Evolutionary conservation across 352 stramenopile genomes (phyloP).

Genomic region (Phytophthora lateralis): DNA sequence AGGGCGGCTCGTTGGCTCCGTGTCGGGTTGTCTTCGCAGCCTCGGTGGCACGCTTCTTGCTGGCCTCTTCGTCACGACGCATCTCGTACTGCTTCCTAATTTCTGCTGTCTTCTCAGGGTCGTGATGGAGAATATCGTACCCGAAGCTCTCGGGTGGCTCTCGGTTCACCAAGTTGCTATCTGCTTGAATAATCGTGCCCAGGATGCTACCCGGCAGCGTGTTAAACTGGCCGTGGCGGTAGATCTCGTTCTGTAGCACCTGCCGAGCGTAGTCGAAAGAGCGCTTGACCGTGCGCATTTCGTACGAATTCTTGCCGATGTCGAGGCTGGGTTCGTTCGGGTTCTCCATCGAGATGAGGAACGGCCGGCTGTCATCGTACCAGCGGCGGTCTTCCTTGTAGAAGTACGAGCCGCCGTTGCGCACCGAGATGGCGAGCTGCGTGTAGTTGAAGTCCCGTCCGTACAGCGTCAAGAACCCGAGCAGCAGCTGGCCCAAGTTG

Average conservation of each 20-base stretch:
- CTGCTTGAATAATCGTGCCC: constrained; percentile 72
- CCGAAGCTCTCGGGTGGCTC: constrained; percentile 60
- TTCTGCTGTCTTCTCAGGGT: constrained; percentile 69
- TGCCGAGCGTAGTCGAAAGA: constrained; percentile 90
- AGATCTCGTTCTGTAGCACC: constrained; percentile 76
- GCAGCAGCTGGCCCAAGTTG: constrained; percentile 92
- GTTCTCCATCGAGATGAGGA: constrained; percentile 94
- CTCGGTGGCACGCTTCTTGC: constrained; percentile 51
- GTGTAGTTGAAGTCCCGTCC: constrained; percentile 94
- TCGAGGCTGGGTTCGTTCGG: constrained; percentile 92
- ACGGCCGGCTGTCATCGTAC: constrained; percentile 76
- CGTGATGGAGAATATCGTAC: constrained; percentile 74
- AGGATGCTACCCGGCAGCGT: constrained; percentile 70
- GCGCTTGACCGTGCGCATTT: constrained; percentile 90
- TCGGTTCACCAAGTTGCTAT: constrained; percentile 69
- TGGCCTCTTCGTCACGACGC: constrained; percentile 57
- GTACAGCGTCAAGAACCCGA: constrained; percentile 97
- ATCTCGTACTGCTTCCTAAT: constrained; percentile 69
- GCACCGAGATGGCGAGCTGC: constrained; percentile 92
- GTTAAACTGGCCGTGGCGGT: constrained; percentile 69
- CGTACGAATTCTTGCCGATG: constrained; percentile 93
- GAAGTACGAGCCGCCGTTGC: constrained; percentile 93
- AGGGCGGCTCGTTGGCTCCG: constrained; percentile 41
- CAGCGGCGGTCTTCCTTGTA: constrained; percentile 85
- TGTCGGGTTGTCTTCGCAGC: constrained; percentile 27